Percentiles rank a stretch among this genome's conserved stretches.
Evolutionary conservation across 306 rosid genomes (phyloP).

Genomic region (Cucurbita moschata): DNA sequence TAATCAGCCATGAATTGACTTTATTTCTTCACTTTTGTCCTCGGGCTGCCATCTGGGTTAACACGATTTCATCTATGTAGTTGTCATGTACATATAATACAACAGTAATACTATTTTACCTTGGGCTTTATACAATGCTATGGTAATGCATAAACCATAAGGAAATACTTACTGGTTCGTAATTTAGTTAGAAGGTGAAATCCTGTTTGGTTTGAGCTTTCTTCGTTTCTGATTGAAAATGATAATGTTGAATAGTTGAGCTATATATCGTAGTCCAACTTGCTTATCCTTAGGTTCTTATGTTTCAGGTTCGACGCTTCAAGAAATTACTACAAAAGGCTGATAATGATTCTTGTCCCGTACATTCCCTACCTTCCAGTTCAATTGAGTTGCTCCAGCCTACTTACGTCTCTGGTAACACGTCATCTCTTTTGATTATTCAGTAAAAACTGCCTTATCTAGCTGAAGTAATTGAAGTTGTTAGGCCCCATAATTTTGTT

Average conservation of each 20-base stretch:
- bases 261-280: conserved; percentile 7
- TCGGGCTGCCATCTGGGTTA: not conserved
- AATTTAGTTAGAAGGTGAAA: not conserved
- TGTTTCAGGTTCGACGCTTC: conserved; percentile 57
- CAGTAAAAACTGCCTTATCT: not conserved
- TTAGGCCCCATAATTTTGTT: not conserved
- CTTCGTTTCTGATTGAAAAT: not conserved
- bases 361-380: conserved; percentile 36
- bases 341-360: conserved; percentile 43
- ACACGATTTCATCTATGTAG: not conserved
- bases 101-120: not conserved
- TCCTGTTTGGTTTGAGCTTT: not conserved
- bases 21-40: not conserved
- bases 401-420: conserved; percentile 54
- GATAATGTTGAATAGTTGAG: not conserved
- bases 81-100: not conserved
- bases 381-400: conserved; percentile 41
- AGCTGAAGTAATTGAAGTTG: not conserved
- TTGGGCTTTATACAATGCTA: not conserved
- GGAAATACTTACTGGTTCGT: not conserved
- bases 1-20: not conserved
- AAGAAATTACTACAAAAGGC: conserved; percentile 70
- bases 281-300: conserved; percentile 4
- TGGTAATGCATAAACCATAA: not conserved
- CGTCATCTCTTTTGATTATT: not conserved